Evolutionary conservation across 495 filamentous ascomycete species (phyloP).

Genomic region (Penicillium cinerascens): DNA sequence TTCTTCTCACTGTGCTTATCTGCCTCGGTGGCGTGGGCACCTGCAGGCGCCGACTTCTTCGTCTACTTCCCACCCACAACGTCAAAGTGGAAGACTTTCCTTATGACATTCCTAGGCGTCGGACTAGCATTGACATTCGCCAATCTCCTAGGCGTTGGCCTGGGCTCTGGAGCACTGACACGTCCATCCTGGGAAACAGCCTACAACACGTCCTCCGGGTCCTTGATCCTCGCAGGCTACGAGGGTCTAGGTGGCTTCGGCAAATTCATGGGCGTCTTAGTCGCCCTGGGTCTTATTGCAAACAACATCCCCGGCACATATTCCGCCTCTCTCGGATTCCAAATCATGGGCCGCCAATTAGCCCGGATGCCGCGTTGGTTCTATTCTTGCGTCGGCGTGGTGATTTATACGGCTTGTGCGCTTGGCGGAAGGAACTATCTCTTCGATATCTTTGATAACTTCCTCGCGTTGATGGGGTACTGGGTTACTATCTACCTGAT

Average conservation of each 20-base stretch:
- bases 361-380: conserved; percentile 47
- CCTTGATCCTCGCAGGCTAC: conserved; percentile 58
- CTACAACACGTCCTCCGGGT: conserved; percentile 54
- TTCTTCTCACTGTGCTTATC: conserved; percentile 60
- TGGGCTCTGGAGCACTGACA: conserved; percentile 51
- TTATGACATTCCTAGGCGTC: conserved; percentile 45
- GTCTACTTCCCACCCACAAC: conserved; percentile 51
- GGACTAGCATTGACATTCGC: conserved; percentile 49
- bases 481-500: conserved; percentile 53
- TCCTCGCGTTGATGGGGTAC: conserved; percentile 58
- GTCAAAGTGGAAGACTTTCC: conserved; percentile 34
- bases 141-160: conserved; percentile 61
- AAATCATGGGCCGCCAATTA: conserved; percentile 47
- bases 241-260: conserved; percentile 57
- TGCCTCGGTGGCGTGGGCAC: conserved; percentile 49
- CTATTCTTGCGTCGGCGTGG: conserved; percentile 46
- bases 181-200: conserved; percentile 50
- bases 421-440: conserved; percentile 50
- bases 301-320: conserved; percentile 66
- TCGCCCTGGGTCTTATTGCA: conserved; percentile 60
- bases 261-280: conserved; percentile 57
- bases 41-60: conserved; percentile 48
- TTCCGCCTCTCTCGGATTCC: conserved; percentile 55
- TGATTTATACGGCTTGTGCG: conserved; percentile 55
- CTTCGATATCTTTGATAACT: conserved; percentile 55